These are phyloP conservation scores for Pseudogymnoascus sp. DNA, from an alignment of 2,329 filamentous ascomycete genomes.

Conservation along the genomic window DNA sequence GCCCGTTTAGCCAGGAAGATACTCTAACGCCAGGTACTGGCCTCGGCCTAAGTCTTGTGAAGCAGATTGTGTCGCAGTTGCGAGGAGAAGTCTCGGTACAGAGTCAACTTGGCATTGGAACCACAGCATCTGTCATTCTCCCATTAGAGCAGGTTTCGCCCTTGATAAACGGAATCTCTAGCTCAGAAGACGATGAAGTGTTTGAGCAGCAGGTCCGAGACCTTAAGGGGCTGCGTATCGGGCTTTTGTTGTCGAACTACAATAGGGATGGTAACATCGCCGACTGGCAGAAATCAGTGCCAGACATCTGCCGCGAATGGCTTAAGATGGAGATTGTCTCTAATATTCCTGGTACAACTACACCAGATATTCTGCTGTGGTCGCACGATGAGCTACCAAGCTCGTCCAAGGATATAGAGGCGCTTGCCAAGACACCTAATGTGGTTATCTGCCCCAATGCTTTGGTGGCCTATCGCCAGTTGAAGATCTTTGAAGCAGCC, in stretches of 20 bases:
- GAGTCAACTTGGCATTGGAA: constrained; percentile 45
- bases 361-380: neutral
- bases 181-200: neutral
- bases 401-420: neutral
- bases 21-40: constrained; percentile 52
- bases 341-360: neutral
- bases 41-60: constrained; percentile 55
- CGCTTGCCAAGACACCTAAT: neutral
- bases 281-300: neutral
- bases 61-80: constrained; percentile 52
- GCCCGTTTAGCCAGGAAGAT: constrained; percentile 51
- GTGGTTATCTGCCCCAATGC: neutral
- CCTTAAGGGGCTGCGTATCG: neutral
- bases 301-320: neutral
- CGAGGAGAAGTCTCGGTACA: constrained; percentile 52
- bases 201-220: neutral
- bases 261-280: neutral
- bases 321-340: neutral
- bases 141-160: constrained; percentile 25
- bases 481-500: neutral
- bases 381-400: neutral
- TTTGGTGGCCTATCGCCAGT: neutral
- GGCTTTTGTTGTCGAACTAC: neutral
- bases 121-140: constrained; percentile 35
- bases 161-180: neutral